Evolutionary conservation across 2,329 filamentous ascomycete genomes (phyloP), one percentile per base, ranked within the genome.

Genomic region (Fusarium sp.): DNA sequence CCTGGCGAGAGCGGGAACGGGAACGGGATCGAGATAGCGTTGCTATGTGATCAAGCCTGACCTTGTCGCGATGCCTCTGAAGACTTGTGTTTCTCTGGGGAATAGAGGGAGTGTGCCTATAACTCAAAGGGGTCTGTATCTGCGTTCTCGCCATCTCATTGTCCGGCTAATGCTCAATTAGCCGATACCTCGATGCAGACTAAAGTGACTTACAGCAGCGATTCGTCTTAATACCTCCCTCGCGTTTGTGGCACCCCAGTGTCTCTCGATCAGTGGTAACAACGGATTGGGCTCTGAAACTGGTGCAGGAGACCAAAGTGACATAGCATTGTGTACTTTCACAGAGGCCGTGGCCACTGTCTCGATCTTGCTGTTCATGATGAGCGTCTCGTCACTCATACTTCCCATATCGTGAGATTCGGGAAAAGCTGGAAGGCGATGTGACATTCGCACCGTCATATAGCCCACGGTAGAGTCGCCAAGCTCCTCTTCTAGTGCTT

Each of bases 401-500:
- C 70, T 62, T 16, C 75, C 73, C 4, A 62, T 34, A 7, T 71
- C 62, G 11, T 61, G 74, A 15, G 76, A 75, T 20, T 79, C 74
- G 1, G 84, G 82, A 73, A 90, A 89, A 0, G 82, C 85, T 1
- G 88, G 87, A 71, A 90, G 87, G 4, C 81, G 80, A 71, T 90
- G 91, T 9, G 79, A 84, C 10, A 90, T 70, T 22, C 80, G 80
- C 18, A 90, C 80, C 5, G 82, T 82, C 52, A 90, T 77, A 67
- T 87, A 90, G 34, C 84, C 81, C 18, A 81, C 81, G 22, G 76
- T 76, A 6, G 80, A 80, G 55, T 82, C 80, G 30, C 87, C 87
- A 5, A 91, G 83, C 58, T 89, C 84, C 30, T 81, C 78, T 72
- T 90, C 87, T 13, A 91, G 80, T 60, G 90, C 86, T 25, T 86